phyloP scores from a whole-genome alignment of 495 filamentous ascomycete genomes.

The Jackrogersella multiformis region DNA sequence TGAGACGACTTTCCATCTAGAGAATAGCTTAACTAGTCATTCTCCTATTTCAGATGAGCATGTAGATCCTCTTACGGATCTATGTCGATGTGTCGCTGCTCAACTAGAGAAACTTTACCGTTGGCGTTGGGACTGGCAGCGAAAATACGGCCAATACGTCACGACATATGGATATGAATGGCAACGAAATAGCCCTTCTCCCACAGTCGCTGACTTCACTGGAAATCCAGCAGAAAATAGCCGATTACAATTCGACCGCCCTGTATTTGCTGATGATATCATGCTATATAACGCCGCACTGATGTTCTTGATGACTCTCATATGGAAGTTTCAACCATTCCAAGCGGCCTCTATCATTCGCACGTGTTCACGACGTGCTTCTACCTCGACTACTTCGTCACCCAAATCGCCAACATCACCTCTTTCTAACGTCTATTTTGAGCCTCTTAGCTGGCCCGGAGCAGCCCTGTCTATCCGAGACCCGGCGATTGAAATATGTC shows the following conservation, averaged over 20 bases:
- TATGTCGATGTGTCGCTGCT: conserved; percentile 12
- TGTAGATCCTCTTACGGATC: neutral
- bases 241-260: conserved; percentile 27
- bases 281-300: conserved; percentile 36
- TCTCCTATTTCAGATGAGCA: conserved; percentile 11
- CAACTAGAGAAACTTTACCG: conserved; percentile 34
- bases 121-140: conserved; percentile 41
- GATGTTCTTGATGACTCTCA: conserved; percentile 36
- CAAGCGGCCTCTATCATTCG: conserved; percentile 25
- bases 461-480: conserved; percentile 30
- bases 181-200: neutral
- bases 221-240: neutral
- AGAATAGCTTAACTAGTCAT: neutral
- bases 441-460: conserved; percentile 31
- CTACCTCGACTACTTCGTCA: neutral
- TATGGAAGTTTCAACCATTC: conserved; percentile 37
- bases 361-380: conserved; percentile 23
- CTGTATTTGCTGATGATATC: conserved; percentile 28
- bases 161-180: neutral
- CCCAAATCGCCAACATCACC: neutral
- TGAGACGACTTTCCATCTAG: neutral
- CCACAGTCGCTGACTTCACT: neutral
- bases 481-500: conserved; percentile 38
- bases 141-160: conserved; percentile 23
- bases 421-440: conserved; percentile 21